Percentiles rank a stretch among this genome's conserved stretches.
These are phyloP conservation scores for Zymoseptoria ardabiliae DNA, from an alignment of 2,329 filamentous ascomycete genomes.

Conservation along the genomic window DNA sequence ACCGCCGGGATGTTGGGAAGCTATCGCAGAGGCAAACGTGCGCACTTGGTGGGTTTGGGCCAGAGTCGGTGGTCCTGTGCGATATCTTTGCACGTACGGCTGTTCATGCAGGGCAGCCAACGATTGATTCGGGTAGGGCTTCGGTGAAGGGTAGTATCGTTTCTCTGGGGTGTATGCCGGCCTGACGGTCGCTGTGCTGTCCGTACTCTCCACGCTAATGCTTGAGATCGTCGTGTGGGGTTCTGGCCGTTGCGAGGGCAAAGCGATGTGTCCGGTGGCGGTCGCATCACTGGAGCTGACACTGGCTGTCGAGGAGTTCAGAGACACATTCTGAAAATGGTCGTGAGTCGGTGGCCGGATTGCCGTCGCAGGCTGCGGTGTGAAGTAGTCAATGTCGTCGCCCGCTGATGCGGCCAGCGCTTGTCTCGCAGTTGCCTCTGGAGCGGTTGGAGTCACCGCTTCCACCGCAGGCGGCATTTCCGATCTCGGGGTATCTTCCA, in stretches of 20 bases:
- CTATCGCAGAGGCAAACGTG: slow-evolving; percentile 35
- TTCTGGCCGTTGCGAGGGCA: slow-evolving; percentile 27
- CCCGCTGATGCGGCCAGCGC: background rate
- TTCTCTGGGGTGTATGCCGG: slow-evolving; percentile 20
- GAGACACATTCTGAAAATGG: background rate
- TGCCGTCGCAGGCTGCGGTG: slow-evolving; percentile 1
- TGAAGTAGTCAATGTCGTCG: slow-evolving; percentile 9
- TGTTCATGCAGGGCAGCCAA: slow-evolving; percentile 43
- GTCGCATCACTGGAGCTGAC: slow-evolving; percentile 13
- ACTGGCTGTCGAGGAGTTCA: background rate
- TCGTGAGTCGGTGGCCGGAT: background rate
- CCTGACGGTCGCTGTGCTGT: slow-evolving; percentile 30
- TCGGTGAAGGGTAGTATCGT: slow-evolving; percentile 27
- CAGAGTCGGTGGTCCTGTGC: background rate
- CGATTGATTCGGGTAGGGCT: slow-evolving; percentile 42
- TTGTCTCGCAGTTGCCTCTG: slow-evolving; percentile 8
- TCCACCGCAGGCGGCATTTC: slow-evolving; percentile 30
- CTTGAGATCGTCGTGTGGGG: slow-evolving; percentile 36
- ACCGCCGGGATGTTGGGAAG: slow-evolving; percentile 34
- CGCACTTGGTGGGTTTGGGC: slow-evolving; percentile 36
- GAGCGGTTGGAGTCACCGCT: slow-evolving; percentile 15
- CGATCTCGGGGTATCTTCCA: slow-evolving; percentile 35
- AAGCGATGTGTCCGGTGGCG: slow-evolving; percentile 16
- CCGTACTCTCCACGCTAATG: slow-evolving; percentile 34
- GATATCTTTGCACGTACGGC: slow-evolving; percentile 29